Evolutionary conservation across 2,329 filamentous ascomycete genomes (phyloP).

Genomic region (Microsporum canis): DNA sequence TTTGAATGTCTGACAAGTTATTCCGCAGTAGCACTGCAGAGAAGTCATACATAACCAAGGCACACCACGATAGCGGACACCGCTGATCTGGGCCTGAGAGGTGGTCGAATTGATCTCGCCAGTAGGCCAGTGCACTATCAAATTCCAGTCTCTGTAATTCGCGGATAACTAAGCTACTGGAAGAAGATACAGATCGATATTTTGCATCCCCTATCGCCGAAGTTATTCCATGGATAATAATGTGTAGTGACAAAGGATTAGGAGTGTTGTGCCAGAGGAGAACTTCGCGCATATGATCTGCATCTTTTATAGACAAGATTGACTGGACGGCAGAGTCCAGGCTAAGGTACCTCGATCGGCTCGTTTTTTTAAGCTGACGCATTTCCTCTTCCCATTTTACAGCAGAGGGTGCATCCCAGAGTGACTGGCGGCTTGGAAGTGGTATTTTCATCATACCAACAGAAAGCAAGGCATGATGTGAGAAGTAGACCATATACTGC

Average conservation of each 20-base stretch:
- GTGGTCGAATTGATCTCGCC: slow-evolving; percentile 14
- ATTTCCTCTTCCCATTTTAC: slow-evolving; percentile 15
- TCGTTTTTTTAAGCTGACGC: slow-evolving; percentile 12
- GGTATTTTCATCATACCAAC: slow-evolving; percentile 18
- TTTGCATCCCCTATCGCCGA: slow-evolving; percentile 16
- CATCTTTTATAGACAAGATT: slow-evolving; percentile 15
- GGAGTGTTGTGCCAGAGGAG: slow-evolving; percentile 12
- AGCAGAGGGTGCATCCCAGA: slow-evolving; percentile 17
- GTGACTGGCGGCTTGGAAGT: slow-evolving; percentile 14
- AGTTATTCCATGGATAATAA: slow-evolving; percentile 16
- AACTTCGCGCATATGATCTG: slow-evolving; percentile 13
- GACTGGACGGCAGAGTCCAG: slow-evolving; percentile 15
- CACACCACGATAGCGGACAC: slow-evolving; percentile 12
- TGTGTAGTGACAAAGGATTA: slow-evolving; percentile 15
- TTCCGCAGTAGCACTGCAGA: slow-evolving; percentile 14
- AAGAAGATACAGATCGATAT: slow-evolving; percentile 15
- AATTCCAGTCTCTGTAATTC: slow-evolving; percentile 14
- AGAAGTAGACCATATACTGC: slow-evolving; percentile 18
- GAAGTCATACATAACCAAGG: slow-evolving; percentile 16
- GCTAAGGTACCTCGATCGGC: slow-evolving; percentile 13
- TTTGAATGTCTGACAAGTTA: slow-evolving; percentile 17
- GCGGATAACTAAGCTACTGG: slow-evolving; percentile 8
- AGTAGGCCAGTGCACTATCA: slow-evolving; percentile 14
- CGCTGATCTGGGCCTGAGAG: slow-evolving; percentile 11
- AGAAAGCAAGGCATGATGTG: slow-evolving; percentile 15